Conservation (phyloP, 1,284 basidiomycete species). For the Mycena sp. region DNA sequence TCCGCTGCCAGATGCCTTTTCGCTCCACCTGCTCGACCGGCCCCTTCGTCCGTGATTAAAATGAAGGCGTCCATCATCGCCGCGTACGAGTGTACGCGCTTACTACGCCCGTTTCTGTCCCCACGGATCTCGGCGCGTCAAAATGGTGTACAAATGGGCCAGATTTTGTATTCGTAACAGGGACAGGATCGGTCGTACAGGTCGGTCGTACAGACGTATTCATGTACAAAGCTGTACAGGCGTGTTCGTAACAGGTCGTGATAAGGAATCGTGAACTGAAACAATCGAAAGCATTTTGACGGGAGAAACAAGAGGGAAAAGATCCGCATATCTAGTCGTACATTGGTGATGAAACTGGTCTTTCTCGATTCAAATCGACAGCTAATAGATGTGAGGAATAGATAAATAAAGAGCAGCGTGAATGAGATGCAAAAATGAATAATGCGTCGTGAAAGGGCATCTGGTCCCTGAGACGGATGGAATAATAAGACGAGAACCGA, state of each 20-base stretch:
- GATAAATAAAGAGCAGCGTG: conserved; percentile 29
- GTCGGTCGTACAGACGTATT: conserved; percentile 29
- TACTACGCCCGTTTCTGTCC: not conserved
- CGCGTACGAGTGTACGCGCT: not conserved
- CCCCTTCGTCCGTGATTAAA: conserved; percentile 15
- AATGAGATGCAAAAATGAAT: conserved; percentile 28
- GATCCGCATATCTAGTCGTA: conserved; percentile 72
- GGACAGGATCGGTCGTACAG: conserved; percentile 24
- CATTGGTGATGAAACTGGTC: conserved; percentile 20
- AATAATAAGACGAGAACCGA: conserved; percentile 33
- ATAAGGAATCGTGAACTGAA: conserved; percentile 31
- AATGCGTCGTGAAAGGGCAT: conserved; percentile 30
- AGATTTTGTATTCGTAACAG: conserved; percentile 28
- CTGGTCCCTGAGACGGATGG: conserved; percentile 35
- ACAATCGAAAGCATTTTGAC: conserved; percentile 43
- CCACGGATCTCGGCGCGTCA: conserved; percentile 1
- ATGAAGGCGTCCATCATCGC: conserved; percentile 15
- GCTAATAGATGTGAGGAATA: conserved; percentile 20
- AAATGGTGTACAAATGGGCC: conserved; percentile 16
- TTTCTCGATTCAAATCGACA: conserved; percentile 28
- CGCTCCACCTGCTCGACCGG: conserved; percentile 22
- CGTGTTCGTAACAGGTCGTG: conserved; percentile 30
- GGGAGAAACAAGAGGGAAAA: conserved; percentile 35
- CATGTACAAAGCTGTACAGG: conserved; percentile 29
- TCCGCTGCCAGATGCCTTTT: conserved; percentile 9